These are phyloP conservation scores for Aspergillus fischeri DNA, from an alignment of 2,329 filamentous ascomycete genomes.

Conservation along the genomic window DNA sequence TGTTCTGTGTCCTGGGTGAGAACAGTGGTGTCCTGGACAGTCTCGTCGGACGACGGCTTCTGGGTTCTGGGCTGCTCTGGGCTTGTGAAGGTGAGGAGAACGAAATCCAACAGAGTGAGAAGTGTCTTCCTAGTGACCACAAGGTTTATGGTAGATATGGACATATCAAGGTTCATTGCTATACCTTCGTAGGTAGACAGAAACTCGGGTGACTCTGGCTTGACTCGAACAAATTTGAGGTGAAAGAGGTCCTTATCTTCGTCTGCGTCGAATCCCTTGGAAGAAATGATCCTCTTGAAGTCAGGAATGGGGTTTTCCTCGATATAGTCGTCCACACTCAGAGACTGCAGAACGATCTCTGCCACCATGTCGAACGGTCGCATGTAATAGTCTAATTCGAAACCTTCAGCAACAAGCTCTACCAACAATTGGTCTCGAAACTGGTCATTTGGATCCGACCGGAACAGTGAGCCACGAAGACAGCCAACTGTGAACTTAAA, in stretches of 20 bases:
- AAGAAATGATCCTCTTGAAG: conserved; percentile 97
- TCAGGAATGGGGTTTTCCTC: conserved; percentile 78
- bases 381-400: conserved; percentile 82
- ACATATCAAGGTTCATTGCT: conserved; percentile 85
- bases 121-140: conserved; percentile 91
- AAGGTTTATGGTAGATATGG: conserved; percentile 91
- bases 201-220: conserved; percentile 87
- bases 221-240: conserved; percentile 86
- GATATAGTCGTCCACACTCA: conserved; percentile 92
- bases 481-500: conserved; percentile 96
- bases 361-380: conserved; percentile 90
- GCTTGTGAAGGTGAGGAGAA: conserved; percentile 83
- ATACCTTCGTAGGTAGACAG: conserved; percentile 87
- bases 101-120: conserved; percentile 87
- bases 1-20: conserved; percentile 29
- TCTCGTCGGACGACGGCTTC: conserved; percentile 28
- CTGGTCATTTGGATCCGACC: conserved; percentile 72
- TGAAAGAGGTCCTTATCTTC: conserved; percentile 77
- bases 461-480: conserved; percentile 86
- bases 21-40: conserved; percentile 22
- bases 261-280: conserved; percentile 66
- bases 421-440: conserved; percentile 78
- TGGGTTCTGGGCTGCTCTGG: conserved; percentile 47
- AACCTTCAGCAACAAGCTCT: conserved; percentile 84
- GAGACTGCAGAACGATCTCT: conserved; percentile 78